Evolutionary conservation across 805 yeast genomes (phyloP).

Genomic region (Pichia nanzhaoensis): DNA sequence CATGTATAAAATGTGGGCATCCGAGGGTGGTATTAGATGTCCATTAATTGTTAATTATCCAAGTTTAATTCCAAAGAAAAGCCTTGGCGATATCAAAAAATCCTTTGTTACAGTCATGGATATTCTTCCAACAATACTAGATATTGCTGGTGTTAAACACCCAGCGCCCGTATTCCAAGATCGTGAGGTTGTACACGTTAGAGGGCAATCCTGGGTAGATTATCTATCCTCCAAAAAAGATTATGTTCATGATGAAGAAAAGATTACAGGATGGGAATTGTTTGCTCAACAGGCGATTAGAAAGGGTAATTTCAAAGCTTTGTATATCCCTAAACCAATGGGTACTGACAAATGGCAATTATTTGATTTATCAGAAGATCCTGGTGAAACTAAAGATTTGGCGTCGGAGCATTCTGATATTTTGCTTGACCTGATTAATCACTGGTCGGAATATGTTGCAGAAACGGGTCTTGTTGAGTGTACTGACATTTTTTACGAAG

Average conservation of each 20-base stretch:
- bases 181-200: constrained; percentile 36
- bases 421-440: constrained; percentile 36
- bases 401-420: constrained; percentile 32
- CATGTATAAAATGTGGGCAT: constrained; percentile 51
- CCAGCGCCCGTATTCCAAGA: constrained; percentile 38
- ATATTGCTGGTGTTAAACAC: constrained; percentile 39
- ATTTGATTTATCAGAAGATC: constrained; percentile 32
- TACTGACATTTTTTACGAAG: constrained; percentile 10
- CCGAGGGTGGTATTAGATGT: constrained; percentile 56
- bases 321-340: constrained; percentile 42
- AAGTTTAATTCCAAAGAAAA: constrained; percentile 17
- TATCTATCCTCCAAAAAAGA: constrained; percentile 29
- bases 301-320: constrained; percentile 42
- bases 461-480: constrained; percentile 42
- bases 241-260: constrained; percentile 35
- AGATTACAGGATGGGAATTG: constrained; percentile 51
- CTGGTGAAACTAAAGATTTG: constrained; percentile 46
- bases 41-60: constrained; percentile 47
- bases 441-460: constrained; percentile 47
- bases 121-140: constrained; percentile 49
- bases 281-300: constrained; percentile 53
- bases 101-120: constrained; percentile 55
- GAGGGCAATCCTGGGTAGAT: constrained; percentile 41
- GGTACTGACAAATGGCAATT: constrained; percentile 47
- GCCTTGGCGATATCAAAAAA: constrained; percentile 27